A percentile compares a stretch with the other conserved stretches of the same genome.
Conservation (phyloP, 495 filamentous ascomycete species). For the Aspergillus nanangensis region DNA sequence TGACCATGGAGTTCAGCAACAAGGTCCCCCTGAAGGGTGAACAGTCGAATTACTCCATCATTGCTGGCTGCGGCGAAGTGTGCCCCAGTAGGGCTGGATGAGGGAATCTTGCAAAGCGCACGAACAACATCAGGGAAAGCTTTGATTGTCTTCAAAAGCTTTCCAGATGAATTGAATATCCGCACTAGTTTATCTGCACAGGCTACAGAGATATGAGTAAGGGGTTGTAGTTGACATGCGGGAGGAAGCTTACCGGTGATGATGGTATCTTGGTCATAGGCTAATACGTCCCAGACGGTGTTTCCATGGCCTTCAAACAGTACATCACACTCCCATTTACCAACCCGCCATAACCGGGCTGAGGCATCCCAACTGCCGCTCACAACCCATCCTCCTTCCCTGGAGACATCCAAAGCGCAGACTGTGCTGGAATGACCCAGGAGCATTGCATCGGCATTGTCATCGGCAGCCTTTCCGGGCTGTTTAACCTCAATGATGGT, state of each 20-base stretch:
- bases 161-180: conserved; percentile 66
- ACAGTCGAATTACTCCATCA: conserved; percentile 79
- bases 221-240: too few species aligned
- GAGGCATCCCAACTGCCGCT: conserved; percentile 96
- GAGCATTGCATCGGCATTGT: conserved; percentile 80
- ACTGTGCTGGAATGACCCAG: conserved; percentile 84
- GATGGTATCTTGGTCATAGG: conserved; percentile 71
- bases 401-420: conserved; percentile 75
- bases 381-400: conserved; percentile 66
- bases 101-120: conserved; percentile 77
- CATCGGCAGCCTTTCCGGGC: conserved; percentile 55
- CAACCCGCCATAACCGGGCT: conserved; percentile 70
- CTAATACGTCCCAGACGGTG: conserved; percentile 87
- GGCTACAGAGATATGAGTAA: too few species aligned
- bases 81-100: conserved; percentile 70
- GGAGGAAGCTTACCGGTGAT: conserved; percentile 67
- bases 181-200: conserved; percentile 88
- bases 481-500: conserved; percentile 87
- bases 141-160: conserved; percentile 59
- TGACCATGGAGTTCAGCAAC: conserved; percentile 78
- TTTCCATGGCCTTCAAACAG: conserved; percentile 72
- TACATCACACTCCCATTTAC: conserved; percentile 70
- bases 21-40: conserved; percentile 69
- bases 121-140: conserved; percentile 78
- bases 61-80: conserved; percentile 89